Evolutionary conservation across 495 filamentous ascomycete genomes (phyloP).

Genomic region (Beverwykella pulmonaria): DNA sequence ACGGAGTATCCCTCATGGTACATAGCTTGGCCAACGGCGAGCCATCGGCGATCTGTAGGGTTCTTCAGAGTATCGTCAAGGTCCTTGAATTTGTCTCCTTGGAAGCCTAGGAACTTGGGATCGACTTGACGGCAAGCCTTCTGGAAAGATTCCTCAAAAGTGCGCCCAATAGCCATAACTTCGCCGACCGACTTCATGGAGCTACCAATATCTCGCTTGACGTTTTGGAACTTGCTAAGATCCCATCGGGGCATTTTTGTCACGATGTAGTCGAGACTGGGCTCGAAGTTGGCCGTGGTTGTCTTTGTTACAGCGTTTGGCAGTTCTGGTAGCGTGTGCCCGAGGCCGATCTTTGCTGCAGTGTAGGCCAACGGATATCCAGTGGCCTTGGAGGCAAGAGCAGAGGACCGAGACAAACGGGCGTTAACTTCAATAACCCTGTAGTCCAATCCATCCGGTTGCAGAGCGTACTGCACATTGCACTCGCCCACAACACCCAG

Average conservation of each 20-base stretch:
- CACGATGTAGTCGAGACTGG: conserved; percentile 94
- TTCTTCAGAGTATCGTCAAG: conserved; percentile 87
- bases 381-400: conserved; percentile 93
- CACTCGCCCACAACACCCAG: conserved; percentile 97
- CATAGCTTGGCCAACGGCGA: conserved; percentile 97
- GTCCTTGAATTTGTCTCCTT: conserved; percentile 91
- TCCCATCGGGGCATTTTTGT: conserved; percentile 99
- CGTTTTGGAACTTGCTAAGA: conserved; percentile 96
- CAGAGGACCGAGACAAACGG: conserved; percentile 90
- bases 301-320: conserved; percentile 98
- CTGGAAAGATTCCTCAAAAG: conserved; percentile 98
- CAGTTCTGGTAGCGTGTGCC: conserved; percentile 90
- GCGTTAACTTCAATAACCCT: conserved; percentile 99
- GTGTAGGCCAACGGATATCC: conserved; percentile 94
- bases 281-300: conserved; percentile 98
- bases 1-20: conserved; percentile 93
- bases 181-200: conserved; percentile 98
- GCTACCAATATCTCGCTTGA: conserved; percentile 94
- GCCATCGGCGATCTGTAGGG: conserved; percentile 92
- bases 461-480: conserved; percentile 97
- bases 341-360: conserved; percentile 94
- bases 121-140: conserved; percentile 98
- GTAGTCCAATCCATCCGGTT: conserved; percentile 95
- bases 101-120: conserved; percentile 86
- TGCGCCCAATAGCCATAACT: conserved; percentile 98